phyloP scores from a whole-genome alignment of 2,329 filamentous ascomycete species.

The Talaromyces piceae region DNA sequence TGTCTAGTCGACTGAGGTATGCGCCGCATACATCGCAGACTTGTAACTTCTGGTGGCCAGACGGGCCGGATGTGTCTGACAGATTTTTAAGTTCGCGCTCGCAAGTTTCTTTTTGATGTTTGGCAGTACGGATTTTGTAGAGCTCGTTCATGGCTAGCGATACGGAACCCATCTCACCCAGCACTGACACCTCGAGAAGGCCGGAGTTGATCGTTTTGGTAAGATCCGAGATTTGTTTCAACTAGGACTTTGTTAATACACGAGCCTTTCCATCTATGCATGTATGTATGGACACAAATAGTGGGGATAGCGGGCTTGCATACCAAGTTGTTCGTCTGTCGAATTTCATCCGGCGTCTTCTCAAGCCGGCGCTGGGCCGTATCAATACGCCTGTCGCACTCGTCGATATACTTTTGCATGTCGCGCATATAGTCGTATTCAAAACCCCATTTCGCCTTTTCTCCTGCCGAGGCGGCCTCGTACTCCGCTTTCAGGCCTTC shows the following conservation, averaged over 20 bases:
- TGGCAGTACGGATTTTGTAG: conserved; percentile 73
- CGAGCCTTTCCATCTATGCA: no score
- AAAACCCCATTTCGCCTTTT: conserved; percentile 75
- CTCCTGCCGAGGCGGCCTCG: conserved; percentile 61
- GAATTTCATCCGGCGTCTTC: conserved; percentile 96
- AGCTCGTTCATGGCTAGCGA: conserved; percentile 78
- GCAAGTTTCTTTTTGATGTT: conserved; percentile 71
- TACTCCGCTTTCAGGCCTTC: conserved; percentile 87
- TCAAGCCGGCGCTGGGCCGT: conserved; percentile 81
- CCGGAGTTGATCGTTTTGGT: conserved; percentile 70
- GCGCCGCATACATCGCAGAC: conserved; percentile 98
- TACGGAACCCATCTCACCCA: conserved; percentile 75
- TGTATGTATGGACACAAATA: no score
- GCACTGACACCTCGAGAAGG: conserved; percentile 74
- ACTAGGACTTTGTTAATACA: conserved; percentile 28
- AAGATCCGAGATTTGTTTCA: conserved; percentile 80
- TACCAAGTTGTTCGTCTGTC: conserved; percentile 81
- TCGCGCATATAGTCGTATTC: conserved; percentile 96
- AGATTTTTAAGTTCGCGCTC: conserved; percentile 86
- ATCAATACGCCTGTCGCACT: conserved; percentile 92
- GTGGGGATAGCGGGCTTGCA: no score
- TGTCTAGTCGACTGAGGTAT: conserved; percentile 85
- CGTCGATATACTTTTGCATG: conserved; percentile 92
- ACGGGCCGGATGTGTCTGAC: conserved; percentile 84
- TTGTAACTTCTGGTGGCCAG: conserved; percentile 93